Evolutionary conservation across 73 alveolate species (phyloP), one percentile per base, ranked within the genome.

Genomic region (Breviolum minutum): DNA sequence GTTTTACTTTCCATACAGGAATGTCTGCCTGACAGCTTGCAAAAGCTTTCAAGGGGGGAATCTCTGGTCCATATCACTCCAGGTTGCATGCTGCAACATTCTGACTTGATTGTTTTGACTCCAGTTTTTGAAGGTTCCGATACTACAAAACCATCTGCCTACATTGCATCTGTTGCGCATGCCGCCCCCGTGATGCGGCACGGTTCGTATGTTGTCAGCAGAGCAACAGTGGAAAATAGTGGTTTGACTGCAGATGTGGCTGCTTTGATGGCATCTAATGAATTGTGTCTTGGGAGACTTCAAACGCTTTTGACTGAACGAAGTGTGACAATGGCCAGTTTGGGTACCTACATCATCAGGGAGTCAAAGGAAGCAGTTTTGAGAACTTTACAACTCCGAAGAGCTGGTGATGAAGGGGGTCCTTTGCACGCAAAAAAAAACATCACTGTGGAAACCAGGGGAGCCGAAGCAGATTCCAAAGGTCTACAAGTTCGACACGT

Each of bases 201-300:
- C 63, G 13, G 7, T 8, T 24, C 94, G 6, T 17, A 63, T 10
- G 79, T 63, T 8, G 70, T 86, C 70, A 86, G 20, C 64, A 61
- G 80, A 16, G 81, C 13, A 7, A 63, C 77, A 17, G 17, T 63
- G 63, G n/a, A 20, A 30, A 10, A 86, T 27, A 61, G 62, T 26
- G 94, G 94, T 16, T 0, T 11, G 13, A 13, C 22, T 63, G 79
- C 94, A 81, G 98, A 92, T n/a, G 81, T 63, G 29, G 86, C 90
- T 60, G 98, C 87, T 8, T n/a, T 92, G 79, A 32, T 92, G 20
- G 98, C 98, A 1, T 60, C 70, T 90, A 74, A 74, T 30, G 98
- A 64, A 24, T 76, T 92, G 98, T 88, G 80, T 9, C 68, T 26
- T 7, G 64, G 80, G n/a, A 84, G 98, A 40, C 79, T 92, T 19